Evolutionary conservation across 1,139 yeast genomes (phyloP).

Genomic region (Protomyces inouyei): DNA sequence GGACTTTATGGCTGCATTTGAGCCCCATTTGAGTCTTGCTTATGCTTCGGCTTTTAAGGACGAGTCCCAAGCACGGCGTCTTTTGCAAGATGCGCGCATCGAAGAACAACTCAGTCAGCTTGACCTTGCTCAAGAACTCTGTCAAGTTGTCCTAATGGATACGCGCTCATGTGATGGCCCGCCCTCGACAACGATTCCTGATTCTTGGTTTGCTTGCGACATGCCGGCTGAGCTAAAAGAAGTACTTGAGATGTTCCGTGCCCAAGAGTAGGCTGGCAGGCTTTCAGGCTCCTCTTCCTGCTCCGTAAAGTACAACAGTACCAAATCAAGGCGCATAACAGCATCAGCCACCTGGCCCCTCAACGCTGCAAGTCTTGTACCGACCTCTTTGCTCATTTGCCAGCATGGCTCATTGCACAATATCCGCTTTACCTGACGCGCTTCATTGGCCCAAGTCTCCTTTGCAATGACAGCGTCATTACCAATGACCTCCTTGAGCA

Average conservation of each 20-base stretch:
- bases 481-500: neutral
- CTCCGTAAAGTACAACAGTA: neutral
- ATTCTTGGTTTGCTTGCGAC: neutral
- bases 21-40: slow-evolving; percentile 23
- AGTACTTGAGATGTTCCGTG: neutral
- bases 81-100: neutral
- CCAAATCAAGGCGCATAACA: neutral
- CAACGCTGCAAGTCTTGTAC: neutral
- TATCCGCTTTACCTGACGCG: neutral
- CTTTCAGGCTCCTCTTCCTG: neutral
- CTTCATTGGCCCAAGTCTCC: neutral
- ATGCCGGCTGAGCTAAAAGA: neutral
- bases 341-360: slow-evolving; percentile 10
- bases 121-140: neutral
- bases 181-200: neutral
- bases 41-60: slow-evolving; percentile 9
- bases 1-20: slow-evolving; percentile 11
- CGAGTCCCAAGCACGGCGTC: neutral
- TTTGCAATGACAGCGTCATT: neutral
- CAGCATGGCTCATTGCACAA: neutral
- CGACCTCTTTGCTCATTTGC: neutral
- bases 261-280: neutral
- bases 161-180: neutral
- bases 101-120: neutral
- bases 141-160: slow-evolving; percentile 15